phyloP scores from a whole-genome alignment of 2,329 filamentous ascomycete species.

The Coccinonectria pachysandricola region DNA sequence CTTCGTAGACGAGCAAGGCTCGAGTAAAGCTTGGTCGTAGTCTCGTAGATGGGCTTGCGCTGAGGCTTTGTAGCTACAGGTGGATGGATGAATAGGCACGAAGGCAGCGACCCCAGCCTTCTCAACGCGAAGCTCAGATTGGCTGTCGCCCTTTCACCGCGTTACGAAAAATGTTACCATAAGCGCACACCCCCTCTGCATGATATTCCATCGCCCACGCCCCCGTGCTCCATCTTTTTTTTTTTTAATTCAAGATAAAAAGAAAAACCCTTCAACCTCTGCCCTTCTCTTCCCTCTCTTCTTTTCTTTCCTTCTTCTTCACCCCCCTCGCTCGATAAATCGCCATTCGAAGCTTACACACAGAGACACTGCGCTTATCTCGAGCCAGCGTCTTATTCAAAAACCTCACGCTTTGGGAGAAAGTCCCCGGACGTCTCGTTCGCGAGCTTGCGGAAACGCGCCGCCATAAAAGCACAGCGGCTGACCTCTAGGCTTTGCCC shows the following conservation, averaged over 20 bases:
- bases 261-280: neutral
- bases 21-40: too few relatives aligned
- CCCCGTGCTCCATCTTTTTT: neutral
- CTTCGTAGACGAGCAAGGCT: slow-evolving; percentile 1
- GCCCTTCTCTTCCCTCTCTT: slow-evolving; percentile 3
- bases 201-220: slow-evolving; percentile 8
- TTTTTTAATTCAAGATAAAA: too few relatives aligned
- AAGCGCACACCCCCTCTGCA: slow-evolving; percentile 8
- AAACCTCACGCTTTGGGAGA: slow-evolving; percentile 87
- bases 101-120: slow-evolving; percentile 20
- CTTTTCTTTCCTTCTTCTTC: slow-evolving; percentile 26
- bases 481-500: slow-evolving; percentile 62
- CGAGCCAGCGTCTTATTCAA: slow-evolving; percentile 26
- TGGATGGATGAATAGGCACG: slow-evolving; percentile 15
- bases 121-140: slow-evolving; percentile 17
- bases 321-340: slow-evolving; percentile 96
- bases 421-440: slow-evolving; percentile 93
- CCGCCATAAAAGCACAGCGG: slow-evolving; percentile 99
- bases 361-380: slow-evolving; percentile 52
- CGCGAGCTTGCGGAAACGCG: slow-evolving; percentile 77
- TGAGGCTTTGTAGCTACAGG: slow-evolving; percentile 13
- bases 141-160: slow-evolving; percentile 7
- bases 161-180: slow-evolving; percentile 10
- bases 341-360: slow-evolving; percentile 99
- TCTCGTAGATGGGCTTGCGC: too few relatives aligned